phyloP scores from a whole-genome alignment of 192 early-diverging fungal species.

The Funneliformis geosporum region DNA sequence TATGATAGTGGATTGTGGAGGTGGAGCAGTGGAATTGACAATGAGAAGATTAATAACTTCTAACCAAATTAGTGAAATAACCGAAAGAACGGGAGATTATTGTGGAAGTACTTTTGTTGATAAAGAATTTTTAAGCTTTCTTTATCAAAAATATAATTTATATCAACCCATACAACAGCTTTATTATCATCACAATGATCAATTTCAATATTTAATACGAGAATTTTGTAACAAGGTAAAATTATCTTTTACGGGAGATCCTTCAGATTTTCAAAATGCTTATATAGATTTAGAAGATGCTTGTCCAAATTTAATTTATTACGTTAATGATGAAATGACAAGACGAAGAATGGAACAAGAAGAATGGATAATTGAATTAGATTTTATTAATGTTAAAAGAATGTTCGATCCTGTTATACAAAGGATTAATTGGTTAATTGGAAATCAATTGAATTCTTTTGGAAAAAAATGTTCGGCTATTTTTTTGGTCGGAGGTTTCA shows the following conservation, averaged over 20 bases:
- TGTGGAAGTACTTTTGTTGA: constrained; percentile 54
- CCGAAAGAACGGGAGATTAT: constrained; percentile 46
- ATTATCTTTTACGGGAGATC: constrained; percentile 9
- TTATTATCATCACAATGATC: constrained; percentile 5
- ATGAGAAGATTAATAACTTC: background rate
- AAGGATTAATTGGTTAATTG: constrained; percentile 42
- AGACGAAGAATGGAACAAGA: background rate
- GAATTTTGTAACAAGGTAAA: constrained; percentile 11
- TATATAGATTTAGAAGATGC: constrained; percentile 16
- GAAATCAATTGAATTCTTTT: constrained; percentile 44
- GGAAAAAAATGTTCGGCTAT: constrained; percentile 41
- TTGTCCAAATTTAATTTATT: constrained; percentile 1
- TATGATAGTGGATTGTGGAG: constrained; percentile 46
- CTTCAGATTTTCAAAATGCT: background rate
- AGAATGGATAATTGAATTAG: constrained; percentile 17
- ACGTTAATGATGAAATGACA: background rate
- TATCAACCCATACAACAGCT: constrained; percentile 7
- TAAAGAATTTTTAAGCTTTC: constrained; percentile 23
- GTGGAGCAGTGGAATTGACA: constrained; percentile 44
- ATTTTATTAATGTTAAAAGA: constrained; percentile 33
- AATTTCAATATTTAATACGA: constrained; percentile 19
- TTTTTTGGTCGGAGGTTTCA: constrained; percentile 59
- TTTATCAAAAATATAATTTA: background rate
- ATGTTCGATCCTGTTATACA: constrained; percentile 51
- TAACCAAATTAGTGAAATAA: constrained; percentile 46